Percentiles rank a stretch among this genome's conserved stretches.
These are phyloP conservation scores for Kwoniella sp. DNA, from an alignment of 768 basidiomycete genomes.

Conservation along the genomic window DNA sequence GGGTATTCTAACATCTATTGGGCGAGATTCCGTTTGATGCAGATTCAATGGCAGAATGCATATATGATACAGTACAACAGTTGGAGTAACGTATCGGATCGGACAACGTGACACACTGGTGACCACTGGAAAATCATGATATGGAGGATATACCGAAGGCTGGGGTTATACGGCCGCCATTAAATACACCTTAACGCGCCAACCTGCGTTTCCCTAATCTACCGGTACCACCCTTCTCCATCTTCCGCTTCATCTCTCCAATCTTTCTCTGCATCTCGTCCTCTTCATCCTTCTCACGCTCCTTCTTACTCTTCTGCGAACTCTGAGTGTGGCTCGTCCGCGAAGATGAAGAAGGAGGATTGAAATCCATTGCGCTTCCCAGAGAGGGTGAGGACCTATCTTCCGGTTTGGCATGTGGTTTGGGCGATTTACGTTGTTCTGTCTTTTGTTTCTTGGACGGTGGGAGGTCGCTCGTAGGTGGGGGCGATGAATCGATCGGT, in stretches of 20 bases:
- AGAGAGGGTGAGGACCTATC: conserved; percentile 6
- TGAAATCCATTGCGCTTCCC: conserved; percentile 18
- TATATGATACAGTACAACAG: background rate
- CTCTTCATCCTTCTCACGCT: conserved; percentile 34
- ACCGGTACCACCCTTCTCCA: conserved; percentile 40
- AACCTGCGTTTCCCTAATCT: conserved; percentile 31
- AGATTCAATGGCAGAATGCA: too few relatives aligned
- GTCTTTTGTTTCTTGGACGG: background rate
- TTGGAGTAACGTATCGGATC: background rate
- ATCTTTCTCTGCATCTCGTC: conserved; percentile 29
- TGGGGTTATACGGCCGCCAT: too few relatives aligned
- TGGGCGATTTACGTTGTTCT: background rate
- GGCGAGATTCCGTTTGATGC: too few relatives aligned
- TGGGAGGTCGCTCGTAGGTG: background rate
- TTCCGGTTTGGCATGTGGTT: background rate
- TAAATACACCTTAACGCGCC: conserved; percentile 18
- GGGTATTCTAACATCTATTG: background rate
- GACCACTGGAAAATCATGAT: too few relatives aligned
- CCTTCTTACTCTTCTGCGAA: conserved; percentile 32
- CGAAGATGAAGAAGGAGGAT: conserved; percentile 5
- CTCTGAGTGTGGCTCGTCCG: background rate
- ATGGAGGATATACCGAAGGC: too few relatives aligned
- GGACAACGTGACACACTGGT: too few relatives aligned
- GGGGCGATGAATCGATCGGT: background rate
- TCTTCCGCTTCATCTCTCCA: conserved; percentile 43